A percentile compares a stretch with the other conserved stretches of the same genome.
Evolutionary conservation across 768 basidiomycete genomes (phyloP).

Genomic region (Suillus decipiens): DNA sequence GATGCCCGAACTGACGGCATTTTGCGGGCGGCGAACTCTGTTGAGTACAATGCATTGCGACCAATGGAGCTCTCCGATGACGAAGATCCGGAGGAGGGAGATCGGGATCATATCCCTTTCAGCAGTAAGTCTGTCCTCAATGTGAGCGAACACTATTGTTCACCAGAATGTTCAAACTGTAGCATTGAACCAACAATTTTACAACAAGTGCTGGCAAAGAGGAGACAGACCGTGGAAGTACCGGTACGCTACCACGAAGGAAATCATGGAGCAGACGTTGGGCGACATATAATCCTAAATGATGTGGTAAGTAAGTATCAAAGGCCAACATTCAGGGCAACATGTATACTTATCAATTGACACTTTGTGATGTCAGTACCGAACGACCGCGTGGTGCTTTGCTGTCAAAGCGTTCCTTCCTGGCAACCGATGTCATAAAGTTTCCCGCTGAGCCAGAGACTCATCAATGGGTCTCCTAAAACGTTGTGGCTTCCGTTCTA

Average conservation of each 20-base stretch:
- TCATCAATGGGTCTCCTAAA: not conserved
- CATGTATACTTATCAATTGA: not conserved
- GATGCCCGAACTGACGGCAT: slow-evolving; percentile 3
- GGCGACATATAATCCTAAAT: not conserved
- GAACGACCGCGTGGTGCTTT: not conserved
- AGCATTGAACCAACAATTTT: slow-evolving; percentile 27
- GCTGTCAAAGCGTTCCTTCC: not conserved
- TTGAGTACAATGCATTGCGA: slow-evolving; percentile 4
- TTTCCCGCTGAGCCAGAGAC: not conserved
- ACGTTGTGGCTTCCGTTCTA: not conserved
- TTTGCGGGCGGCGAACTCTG: not conserved
- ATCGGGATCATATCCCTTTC: slow-evolving; percentile 23
- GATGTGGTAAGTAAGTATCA: not conserved
- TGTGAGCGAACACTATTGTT: slow-evolving; percentile 11
- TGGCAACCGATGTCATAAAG: not conserved
- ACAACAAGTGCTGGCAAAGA: slow-evolving; percentile 14
- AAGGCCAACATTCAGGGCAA: not conserved
- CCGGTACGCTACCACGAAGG: slow-evolving; percentile 34
- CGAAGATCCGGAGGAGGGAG: slow-evolving; percentile 20
- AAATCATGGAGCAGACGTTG: slow-evolving; percentile 25
- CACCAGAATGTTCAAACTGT: not conserved
- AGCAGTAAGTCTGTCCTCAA: slow-evolving; percentile 24
- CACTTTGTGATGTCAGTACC: not conserved
- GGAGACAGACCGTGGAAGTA: slow-evolving; percentile 25
- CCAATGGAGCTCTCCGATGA: slow-evolving; percentile 15